Evolutionary conservation across 768 basidiomycete species (phyloP).

Genomic region (Cystofilobasidium capitatum): DNA sequence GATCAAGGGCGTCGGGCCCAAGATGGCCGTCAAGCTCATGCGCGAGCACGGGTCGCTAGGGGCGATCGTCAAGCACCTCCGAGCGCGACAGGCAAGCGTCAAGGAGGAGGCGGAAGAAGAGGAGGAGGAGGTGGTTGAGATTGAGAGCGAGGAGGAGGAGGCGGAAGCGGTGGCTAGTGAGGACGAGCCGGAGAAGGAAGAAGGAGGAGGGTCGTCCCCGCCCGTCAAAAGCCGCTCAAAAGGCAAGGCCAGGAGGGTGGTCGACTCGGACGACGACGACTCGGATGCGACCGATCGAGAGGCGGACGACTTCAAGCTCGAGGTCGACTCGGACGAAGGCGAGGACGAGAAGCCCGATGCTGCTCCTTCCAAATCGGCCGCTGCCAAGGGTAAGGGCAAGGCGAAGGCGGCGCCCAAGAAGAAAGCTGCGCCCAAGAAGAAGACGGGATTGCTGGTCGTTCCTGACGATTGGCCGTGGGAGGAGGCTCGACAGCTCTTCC

Average conservation of each 20-base stretch:
- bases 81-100: slow-evolving; percentile 52
- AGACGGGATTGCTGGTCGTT: slow-evolving; percentile 51
- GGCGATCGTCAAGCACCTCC: slow-evolving; percentile 64
- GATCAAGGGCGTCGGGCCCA: slow-evolving; percentile 93
- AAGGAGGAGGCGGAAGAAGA: slow-evolving; percentile 32
- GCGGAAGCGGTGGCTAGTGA: slow-evolving; percentile 4
- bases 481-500: slow-evolving; percentile 81
- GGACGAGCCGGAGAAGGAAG: neutral
- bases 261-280: slow-evolving; percentile 9
- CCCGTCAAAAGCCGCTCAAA: neutral
- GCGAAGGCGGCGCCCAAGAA: slow-evolving; percentile 1
- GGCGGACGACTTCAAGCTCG: no score
- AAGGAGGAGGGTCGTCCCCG: neutral
- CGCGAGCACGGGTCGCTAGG: slow-evolving; percentile 67
- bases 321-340: neutral
- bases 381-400: slow-evolving; percentile 13
- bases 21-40: slow-evolving; percentile 85
- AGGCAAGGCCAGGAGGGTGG: neutral
- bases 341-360: neutral
- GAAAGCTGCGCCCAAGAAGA: slow-evolving; percentile 32
- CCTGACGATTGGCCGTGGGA: slow-evolving; percentile 98
- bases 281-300: neutral
- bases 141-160: slow-evolving; percentile 28
- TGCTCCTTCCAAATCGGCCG: neutral
- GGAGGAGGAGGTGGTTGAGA: slow-evolving; percentile 22